Percentiles rank a stretch among this genome's conserved stretches.
Conservation (phyloP, 1,284 basidiomycete species). For the Butyriboletus regius region DNA sequence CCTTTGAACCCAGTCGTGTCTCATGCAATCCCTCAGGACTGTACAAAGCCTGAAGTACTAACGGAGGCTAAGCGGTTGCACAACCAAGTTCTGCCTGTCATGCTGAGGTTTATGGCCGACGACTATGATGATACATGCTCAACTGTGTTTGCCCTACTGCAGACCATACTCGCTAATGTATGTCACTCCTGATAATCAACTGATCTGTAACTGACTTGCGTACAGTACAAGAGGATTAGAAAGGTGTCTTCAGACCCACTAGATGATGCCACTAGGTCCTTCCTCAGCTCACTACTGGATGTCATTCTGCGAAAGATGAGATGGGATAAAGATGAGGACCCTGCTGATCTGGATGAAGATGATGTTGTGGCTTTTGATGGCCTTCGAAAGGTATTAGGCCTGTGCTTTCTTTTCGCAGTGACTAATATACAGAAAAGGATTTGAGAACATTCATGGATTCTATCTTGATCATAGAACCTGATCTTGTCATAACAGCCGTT, state of each 20-base stretch:
- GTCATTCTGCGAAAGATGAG: conserved; percentile 83
- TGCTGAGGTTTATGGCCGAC: conserved; percentile 86
- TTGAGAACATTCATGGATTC: conserved; percentile 77
- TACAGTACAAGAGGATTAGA: conserved; percentile 70
- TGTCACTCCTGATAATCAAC: conserved; percentile 29
- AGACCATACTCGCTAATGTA: conserved; percentile 67
- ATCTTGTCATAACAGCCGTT: conserved; percentile 69
- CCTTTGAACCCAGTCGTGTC: conserved; percentile 1
- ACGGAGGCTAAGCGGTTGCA: conserved; percentile 65
- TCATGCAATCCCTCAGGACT: conserved; percentile 42
- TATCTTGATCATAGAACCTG: conserved; percentile 71
- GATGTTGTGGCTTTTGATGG: conserved; percentile 79
- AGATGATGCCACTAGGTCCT: conserved; percentile 68
- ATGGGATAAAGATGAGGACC: conserved; percentile 81
- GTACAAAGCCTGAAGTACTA: conserved; percentile 55
- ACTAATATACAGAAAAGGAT: conserved; percentile 46
- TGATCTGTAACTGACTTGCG: conserved; percentile 5
- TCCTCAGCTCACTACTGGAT: conserved; percentile 73
- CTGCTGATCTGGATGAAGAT: conserved; percentile 82
- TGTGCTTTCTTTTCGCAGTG: conserved; percentile 2
- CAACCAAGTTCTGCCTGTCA: conserved; percentile 67
- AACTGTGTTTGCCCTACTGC: conserved; percentile 76
- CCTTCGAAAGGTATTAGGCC: conserved; percentile 64
- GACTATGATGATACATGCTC: conserved; percentile 80
- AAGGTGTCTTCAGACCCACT: conserved; percentile 62